Base-by-base conservation (phyloP, 352 stramenopile genomes). In the Pythium diclinum region DNA sequence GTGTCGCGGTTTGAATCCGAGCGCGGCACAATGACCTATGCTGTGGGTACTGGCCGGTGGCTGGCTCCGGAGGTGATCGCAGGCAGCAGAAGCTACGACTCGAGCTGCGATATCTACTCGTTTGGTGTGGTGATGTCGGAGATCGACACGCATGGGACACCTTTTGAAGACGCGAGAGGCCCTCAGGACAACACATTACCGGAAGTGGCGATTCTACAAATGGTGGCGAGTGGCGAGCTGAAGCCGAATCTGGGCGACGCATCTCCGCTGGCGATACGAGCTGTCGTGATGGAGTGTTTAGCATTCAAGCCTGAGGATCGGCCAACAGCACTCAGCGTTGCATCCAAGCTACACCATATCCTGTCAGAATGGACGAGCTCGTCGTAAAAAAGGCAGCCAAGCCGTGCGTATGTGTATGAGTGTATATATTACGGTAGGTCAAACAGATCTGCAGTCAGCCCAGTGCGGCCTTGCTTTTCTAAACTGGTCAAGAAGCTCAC, bases 91-190 rank as follows among this genome's bases (percentile, higher is more conserved):
- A 72, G 84, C 54, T 88, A 88, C 67, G 69, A 84, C 44, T 53
- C 83, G 58, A 68, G 67, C 16, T 73, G 67, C 42, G 79, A 88
- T 34, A 77, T 89, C 30, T 89, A 73, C 52, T 60, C 71, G 23
- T 75, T 88, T 14, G 79, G 79, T 21, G 69, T 83, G 28, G 65
- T 88, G 19, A 30, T 91, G 16, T 78, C 71, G 4, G 82, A 91
- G 72, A 54, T 91, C 23, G 79, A 88, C 56, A 87, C 80, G 6
- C 78, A 91, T 59, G 59, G 59, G n/a, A 46, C 85, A 1, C 80
- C 82, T 34, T 89, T 86, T 61, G 38, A 76, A 2, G 68, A 77
- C 23, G 23, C 69, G 21, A 25, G 54, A n/a, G 67, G 64, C 6
- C 25, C 56, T 3, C 72, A 56, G 17, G 65, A 62, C 28, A 68